Evolutionary conservation across 192 early-diverging fungal species (phyloP).

Genomic region (Coemansia sp.): DNA sequence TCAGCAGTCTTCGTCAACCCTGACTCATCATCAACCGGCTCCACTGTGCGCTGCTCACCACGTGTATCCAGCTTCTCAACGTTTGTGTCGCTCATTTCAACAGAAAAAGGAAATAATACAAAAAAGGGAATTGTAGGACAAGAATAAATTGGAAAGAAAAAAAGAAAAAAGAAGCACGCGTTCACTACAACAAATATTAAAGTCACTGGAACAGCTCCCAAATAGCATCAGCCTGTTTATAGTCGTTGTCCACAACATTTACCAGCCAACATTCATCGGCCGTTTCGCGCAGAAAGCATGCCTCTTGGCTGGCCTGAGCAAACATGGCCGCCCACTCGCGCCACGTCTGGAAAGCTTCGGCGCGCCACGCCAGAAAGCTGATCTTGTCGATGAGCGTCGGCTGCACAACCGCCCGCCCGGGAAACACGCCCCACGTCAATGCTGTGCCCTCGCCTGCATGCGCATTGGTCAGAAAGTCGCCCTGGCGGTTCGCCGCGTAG

Average conservation of each 20-base stretch:
- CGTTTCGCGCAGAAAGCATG: conserved; percentile 61
- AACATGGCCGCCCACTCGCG: conserved; percentile 84
- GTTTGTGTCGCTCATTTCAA: too few species aligned
- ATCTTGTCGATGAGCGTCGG: conserved; percentile 92
- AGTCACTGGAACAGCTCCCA: conserved; percentile 36
- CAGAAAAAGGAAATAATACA: too few species aligned
- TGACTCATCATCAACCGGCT: too few species aligned
- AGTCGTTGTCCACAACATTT: conserved; percentile 96
- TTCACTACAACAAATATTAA: neutral
- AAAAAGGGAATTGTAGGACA: neutral
- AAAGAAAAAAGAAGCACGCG: neutral
- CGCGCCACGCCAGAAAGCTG: conserved; percentile 94
- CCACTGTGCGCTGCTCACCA: too few species aligned
- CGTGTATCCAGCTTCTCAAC: too few species aligned
- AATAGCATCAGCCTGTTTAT: conserved; percentile 60
- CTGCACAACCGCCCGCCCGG: conserved; percentile 92
- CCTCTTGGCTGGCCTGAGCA: conserved; percentile 48
- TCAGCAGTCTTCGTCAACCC: too few species aligned
- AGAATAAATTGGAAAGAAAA: conserved; percentile 5
- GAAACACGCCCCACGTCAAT: conserved; percentile 99
- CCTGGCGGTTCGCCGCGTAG: conserved; percentile 82
- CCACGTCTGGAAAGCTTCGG: conserved; percentile 96
- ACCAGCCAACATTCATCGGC: conserved; percentile 83
- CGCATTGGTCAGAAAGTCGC: conserved; percentile 69
- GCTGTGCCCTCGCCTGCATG: conserved; percentile 50